Evolutionary conservation across 139 green algal genomes (phyloP), one percentile per base, ranked within the genome.

Genomic region (Tetradesmus lagerheimii): DNA sequence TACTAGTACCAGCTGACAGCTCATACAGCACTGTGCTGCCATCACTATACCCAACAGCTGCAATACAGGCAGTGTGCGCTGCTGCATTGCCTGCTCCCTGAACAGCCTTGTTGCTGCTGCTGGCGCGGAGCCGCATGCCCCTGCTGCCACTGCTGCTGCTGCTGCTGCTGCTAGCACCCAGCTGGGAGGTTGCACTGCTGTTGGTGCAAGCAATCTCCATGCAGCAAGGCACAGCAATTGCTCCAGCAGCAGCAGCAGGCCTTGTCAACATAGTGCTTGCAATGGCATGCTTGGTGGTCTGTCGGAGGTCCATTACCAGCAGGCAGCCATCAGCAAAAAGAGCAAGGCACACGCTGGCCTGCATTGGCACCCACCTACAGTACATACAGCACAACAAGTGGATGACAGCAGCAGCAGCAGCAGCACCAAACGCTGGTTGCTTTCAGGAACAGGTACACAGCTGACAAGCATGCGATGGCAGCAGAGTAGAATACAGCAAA

Each of bases 271-370:
- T 53, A 3, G 57, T 29, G 20, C 23, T 43, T 29, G 75, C 39
- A 11, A 90, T 41, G 5, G 87, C 79, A 45, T 78, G 86, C 31
- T 75, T 88, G 15, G 39, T 75, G 39, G 57, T 75, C 9, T n/a
- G 43, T 20, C 34, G 39, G 5, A 95, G 82, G 90, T 94, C 91
- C 18, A 93, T 92, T 35, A 47, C 87, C 66, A 88, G 79, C 74
- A 95, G 34, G 53, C 47, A 90, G 87, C 91, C 90, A 3, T 87
- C 66, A 5, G 66, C 82, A 74, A 94, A 92, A 5, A 95, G 88
- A 29, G 71, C 90, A 16, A 92, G 83, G 85, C 93, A 93, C 64
- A 90, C 77, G 14, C 66, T 62, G 0, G 93, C 85, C 23, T 92
- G 90, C 67, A 67, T 18, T 15, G 93, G 93, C 57, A 57, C 9